Conservation (phyloP, 495 filamentous ascomycete species). For the Massariosphaeria phaeospora region DNA sequence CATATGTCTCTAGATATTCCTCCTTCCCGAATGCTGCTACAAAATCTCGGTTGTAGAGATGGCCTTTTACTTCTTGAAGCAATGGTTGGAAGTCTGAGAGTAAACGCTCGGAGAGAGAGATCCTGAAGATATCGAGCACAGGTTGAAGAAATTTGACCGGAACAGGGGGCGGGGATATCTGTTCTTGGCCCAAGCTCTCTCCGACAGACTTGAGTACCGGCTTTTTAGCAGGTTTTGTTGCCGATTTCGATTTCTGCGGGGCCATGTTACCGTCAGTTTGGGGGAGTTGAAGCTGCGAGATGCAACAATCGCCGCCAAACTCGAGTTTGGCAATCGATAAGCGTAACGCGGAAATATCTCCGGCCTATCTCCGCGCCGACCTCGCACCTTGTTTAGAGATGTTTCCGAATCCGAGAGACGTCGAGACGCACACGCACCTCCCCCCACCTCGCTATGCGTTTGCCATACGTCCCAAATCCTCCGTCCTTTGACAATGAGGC, state of each 20-base stretch:
- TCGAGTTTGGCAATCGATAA: too few relatives aligned
- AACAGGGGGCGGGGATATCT: not conserved
- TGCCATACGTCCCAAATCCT: conserved; percentile 38
- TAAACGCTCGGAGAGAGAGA: conserved; percentile 51
- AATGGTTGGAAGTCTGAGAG: conserved; percentile 46
- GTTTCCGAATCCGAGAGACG: too few relatives aligned
- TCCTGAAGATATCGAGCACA: conserved; percentile 70
- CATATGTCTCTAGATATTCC: conserved; percentile 71
- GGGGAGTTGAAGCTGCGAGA: too few relatives aligned
- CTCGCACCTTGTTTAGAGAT: too few relatives aligned
- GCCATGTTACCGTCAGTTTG: too few relatives aligned
- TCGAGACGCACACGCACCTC: not conserved
- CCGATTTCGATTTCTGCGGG: too few relatives aligned
- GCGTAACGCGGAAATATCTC: too few relatives aligned
- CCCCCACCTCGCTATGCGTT: conserved; percentile 30
- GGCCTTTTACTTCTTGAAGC: conserved; percentile 75
- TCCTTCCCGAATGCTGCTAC: conserved; percentile 65
- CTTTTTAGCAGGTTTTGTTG: not conserved
- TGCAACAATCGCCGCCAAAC: too few relatives aligned
- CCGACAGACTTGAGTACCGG: not conserved
- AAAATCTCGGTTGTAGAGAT: conserved; percentile 83
- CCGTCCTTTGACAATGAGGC: conserved; percentile 18
- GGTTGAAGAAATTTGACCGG: conserved; percentile 61
- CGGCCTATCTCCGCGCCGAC: too few relatives aligned
- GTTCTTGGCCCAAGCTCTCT: not conserved